Percentiles rank a stretch among this genome's conserved stretches.
These are phyloP conservation scores for Candida silvicultrix DNA, from an alignment of 805 yeast genomes.

Conservation along the genomic window DNA sequence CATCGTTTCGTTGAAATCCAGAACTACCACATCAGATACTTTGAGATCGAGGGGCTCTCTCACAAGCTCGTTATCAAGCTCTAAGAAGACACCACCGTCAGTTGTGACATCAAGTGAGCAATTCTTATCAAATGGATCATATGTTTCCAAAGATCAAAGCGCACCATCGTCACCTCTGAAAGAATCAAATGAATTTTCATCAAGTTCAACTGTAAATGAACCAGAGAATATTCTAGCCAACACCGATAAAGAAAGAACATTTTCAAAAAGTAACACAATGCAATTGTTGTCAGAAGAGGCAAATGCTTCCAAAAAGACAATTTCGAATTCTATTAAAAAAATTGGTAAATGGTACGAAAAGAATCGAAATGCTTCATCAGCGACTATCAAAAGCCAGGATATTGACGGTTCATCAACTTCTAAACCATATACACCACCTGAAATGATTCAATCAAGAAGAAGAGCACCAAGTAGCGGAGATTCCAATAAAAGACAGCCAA, in stretches of 20 bases:
- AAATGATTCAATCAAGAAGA: conserved; percentile 61
- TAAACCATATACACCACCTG: conserved; percentile 42
- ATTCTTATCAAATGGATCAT: conserved; percentile 23
- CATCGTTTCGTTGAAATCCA: conserved; percentile 9
- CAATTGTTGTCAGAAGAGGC: conserved; percentile 20
- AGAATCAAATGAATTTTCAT: background rate
- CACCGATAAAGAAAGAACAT: conserved; percentile 1
- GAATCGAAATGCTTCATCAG: conserved; percentile 18
- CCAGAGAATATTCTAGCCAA: conserved; percentile 6
- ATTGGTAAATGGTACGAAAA: conserved; percentile 67
- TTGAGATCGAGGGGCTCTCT: conserved; percentile 5
- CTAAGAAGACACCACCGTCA: conserved; percentile 16
- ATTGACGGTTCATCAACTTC: background rate
- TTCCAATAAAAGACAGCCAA: background rate
- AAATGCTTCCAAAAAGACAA: conserved; percentile 28
- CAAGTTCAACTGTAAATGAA: conserved; percentile 5
- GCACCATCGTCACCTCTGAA: conserved; percentile 2
- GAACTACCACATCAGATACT: background rate
- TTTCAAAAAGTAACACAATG: conserved; percentile 14
- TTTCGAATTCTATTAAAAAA: conserved; percentile 45
- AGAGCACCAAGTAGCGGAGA: conserved; percentile 18
- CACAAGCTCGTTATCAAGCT: conserved; percentile 1
- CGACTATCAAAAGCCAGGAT: background rate
- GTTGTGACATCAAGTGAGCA: conserved; percentile 22
- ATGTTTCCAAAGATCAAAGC: conserved; percentile 9